Conservation (phyloP, 352 stramenopile species). For the Lagenidium giganteum region DNA sequence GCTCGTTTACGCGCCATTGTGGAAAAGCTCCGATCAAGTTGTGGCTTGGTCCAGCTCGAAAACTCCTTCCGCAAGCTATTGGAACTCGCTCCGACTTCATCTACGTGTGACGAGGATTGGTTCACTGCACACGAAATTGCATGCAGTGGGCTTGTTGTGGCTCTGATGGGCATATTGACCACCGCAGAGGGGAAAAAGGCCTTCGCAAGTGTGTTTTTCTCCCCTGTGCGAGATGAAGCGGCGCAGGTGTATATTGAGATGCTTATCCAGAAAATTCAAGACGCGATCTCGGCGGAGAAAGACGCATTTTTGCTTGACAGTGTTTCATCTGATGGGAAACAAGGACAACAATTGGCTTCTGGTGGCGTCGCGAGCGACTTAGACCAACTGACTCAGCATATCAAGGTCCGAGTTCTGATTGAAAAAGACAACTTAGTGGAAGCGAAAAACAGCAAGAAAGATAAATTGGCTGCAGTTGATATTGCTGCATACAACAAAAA, state of each 20-base stretch:
- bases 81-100: too few species aligned
- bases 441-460: conserved; percentile 12
- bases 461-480: conserved; percentile 22
- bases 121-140: conserved; percentile 61
- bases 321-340: too few species aligned
- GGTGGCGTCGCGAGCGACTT: conserved; percentile 35
- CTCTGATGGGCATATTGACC: conserved; percentile 29
- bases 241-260: conserved; percentile 12
- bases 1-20: conserved; percentile 26
- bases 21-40: conserved; percentile 16
- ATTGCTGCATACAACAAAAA: conserved; percentile 23
- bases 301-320: conserved; percentile 39
- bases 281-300: conserved; percentile 60
- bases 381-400: conserved; percentile 61
- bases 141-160: conserved; percentile 43
- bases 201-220: conserved; percentile 32
- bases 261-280: conserved; percentile 41
- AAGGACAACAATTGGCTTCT: too few species aligned
- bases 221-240: background rate
- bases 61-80: conserved; percentile 20
- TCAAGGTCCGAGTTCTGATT: conserved; percentile 67
- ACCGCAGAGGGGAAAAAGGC: conserved; percentile 18
- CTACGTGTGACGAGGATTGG: too few species aligned
- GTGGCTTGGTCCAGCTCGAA: conserved; percentile 20
- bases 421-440: conserved; percentile 26